Evolutionary conservation across 305 asterid genomes (phyloP), one percentile per base, ranked within the genome.

Genomic region (Fraxinus velutina): DNA sequence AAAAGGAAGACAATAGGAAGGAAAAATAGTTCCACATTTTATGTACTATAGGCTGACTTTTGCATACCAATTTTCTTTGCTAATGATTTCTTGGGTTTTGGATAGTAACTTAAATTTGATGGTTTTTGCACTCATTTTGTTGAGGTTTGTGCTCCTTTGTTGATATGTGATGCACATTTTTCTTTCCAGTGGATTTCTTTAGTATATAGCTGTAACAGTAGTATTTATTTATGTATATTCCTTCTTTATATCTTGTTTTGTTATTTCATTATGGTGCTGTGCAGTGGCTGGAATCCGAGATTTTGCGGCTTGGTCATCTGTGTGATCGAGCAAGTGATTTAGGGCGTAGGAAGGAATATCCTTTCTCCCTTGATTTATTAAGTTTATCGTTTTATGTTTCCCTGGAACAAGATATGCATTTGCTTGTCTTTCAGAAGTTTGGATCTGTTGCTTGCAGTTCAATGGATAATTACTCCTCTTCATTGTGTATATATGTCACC

Each of bases 211-310:
- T 68, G 19, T 68, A 12, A 30, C 74, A 68, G 17, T 66, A 12
- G 37, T 68, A 68, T 27, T 68, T 68, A 27, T 71, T 33, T 1
- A 71, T 71, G 75, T 15, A 12, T 71, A 32, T 71, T 5, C 75
- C 47, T 32, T 71, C 27, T 71, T 70, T 29, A 0, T 71, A 32
- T 71, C 24, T 10, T 32, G 10, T 71, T 71, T n/a, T 71, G 71
- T 50, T 33, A 79, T 84, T 77, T 76, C 37, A 55, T 81, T 77
- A 24, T 86, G 77, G 75, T 86, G 77, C 55, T 47, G 68, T 87
- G 86, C 97, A 96, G 99, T 96, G 98, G 99, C 90, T 96, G 90
- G 99, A 96, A 86, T 85, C 98, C 76, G 98, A 96, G 90, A 83
- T 85, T 74, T 70, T 86, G 87, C 93, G 99, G 88, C 93, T 96